Base-by-base conservation (phyloP, 1,139 yeast genomes). In the Lodderomyces orthopsilosis region DNA sequence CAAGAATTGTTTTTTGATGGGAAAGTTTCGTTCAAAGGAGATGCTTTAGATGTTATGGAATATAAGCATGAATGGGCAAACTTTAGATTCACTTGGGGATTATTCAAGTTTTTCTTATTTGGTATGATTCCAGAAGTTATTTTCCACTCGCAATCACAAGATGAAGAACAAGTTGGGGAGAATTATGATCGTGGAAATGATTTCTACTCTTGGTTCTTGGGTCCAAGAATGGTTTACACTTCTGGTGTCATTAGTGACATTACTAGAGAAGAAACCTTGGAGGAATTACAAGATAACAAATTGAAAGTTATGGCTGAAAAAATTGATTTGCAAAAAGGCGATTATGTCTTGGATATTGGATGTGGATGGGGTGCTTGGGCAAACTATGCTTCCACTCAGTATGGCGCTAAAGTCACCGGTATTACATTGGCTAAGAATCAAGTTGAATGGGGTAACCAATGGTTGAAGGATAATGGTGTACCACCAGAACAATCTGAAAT, bases 311-410 rank as follows among this genome's bases (percentile, higher is more conserved):
- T 89, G 46, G 91, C 95, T 61, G 95, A 87, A 65, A 89, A 90
- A 72, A 83, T 88, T 53, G 87, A 78, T 51, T 75, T 89, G 58
- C 62, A 81, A 59, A 59, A 79, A 55, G 94, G 87, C 53, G 96
- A 89, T 52, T 70, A 70, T 44, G 74, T 88, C 61, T 79, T 89
- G 52, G 97, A 89, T 62, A 72, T 89, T 51, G 96, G 96, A 47
- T 89, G 96, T 69, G 96, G 97, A 53, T 89, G 97, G 97, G 97
- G 97, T 62, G 86, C 96, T 46, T 77, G 91, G 64, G 89, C 95
- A 41, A 76, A 94, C 35, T 88, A 72, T 64, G 91, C 95, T 33
- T 86, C 95, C 3, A 77, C 84, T 51, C 84, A 85, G 63, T 83
- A 83, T 56, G 95, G 93, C 45, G 96, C 96, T 41, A 68, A 77